Base-by-base conservation (phyloP, 306 rosid genomes). In the Quercus alba region DNA sequence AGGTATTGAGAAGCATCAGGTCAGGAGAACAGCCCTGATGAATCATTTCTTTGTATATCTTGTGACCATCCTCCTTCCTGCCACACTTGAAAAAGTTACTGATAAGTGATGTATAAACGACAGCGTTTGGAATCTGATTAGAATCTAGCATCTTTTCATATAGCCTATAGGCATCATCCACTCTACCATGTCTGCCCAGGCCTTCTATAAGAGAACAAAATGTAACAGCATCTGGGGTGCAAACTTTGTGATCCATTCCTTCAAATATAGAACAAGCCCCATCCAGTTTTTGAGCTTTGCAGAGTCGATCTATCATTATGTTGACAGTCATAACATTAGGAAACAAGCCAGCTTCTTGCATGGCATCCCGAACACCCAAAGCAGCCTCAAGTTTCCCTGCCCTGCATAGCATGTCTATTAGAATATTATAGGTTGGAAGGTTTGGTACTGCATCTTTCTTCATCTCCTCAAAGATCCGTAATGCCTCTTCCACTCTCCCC, bases 141-240 rank as follows among this genome's bases (percentile, higher is more conserved):
- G 97, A 70, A 83, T 94, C 97, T 77, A 93, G 72, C 99, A 95
- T 95, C 87, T 90, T 90, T 74, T 95, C 99, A 71, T 94, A 91
- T 74, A 94, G 93, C 89, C 77, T 84, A 82, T 94, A 94, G 74
- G 99, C 98, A 83, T 93, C 97, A 76, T 87, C 87, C 52, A 95
- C 88, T 81, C 87, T 87, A 70, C 97, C 96, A 57, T 83, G 81
- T 83, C 85, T 95, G 15, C 99, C 99, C 86, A 95, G 84, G 77
- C 99, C 99, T 82, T 91, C 97, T 67, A 95, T 93, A 77, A 95
- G 95, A 78, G 97, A 93, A 83, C 96, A 90, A 82, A 91, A 95
- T 63, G 98, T 95, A 35, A 88, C 79, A 21, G 86, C 75, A 82
- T 95, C 66, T 13, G 97, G 99, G 30, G 83, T 70, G 80, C 95